Evolutionary conservation across 176 grass and related monocot species (phyloP).

Genomic region (Zoysia japonica): DNA sequence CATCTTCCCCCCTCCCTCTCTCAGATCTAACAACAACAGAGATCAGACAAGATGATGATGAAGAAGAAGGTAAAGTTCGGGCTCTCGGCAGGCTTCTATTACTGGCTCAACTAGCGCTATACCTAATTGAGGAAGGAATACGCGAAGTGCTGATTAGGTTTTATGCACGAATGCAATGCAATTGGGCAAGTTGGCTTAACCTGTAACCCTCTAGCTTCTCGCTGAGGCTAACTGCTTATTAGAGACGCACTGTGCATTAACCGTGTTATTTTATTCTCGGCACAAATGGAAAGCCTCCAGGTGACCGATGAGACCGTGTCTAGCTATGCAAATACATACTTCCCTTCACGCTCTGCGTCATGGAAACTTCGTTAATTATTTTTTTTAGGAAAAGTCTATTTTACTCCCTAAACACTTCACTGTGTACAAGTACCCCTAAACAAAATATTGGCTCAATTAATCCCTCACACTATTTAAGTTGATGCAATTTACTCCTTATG

Average conservation of each 20-base stretch:
- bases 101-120: neutral
- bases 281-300: slow-evolving; percentile 26
- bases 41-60: neutral
- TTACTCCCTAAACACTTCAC: too few species aligned
- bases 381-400: too few species aligned
- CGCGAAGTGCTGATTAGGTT: too few species aligned
- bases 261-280: slow-evolving; percentile 2
- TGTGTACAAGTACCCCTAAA: too few species aligned
- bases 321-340: neutral
- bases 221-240: neutral
- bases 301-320: slow-evolving; percentile 9
- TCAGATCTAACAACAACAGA: neutral
- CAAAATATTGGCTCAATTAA: too few species aligned
- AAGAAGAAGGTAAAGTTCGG: neutral
- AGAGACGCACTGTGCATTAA: neutral
- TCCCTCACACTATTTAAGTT: too few species aligned
- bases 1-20: slow-evolving; percentile 34
- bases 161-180: too few species aligned
- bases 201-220: slow-evolving; percentile 24
- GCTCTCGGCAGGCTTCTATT: slow-evolving; percentile 7
- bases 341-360: neutral
- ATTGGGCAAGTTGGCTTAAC: slow-evolving; percentile 40
- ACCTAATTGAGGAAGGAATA: slow-evolving; percentile 23
- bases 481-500: too few species aligned
- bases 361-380: neutral